phyloP scores from a whole-genome alignment of 805 yeast genomes.

The Yarrowia yakushimensis region DNA sequence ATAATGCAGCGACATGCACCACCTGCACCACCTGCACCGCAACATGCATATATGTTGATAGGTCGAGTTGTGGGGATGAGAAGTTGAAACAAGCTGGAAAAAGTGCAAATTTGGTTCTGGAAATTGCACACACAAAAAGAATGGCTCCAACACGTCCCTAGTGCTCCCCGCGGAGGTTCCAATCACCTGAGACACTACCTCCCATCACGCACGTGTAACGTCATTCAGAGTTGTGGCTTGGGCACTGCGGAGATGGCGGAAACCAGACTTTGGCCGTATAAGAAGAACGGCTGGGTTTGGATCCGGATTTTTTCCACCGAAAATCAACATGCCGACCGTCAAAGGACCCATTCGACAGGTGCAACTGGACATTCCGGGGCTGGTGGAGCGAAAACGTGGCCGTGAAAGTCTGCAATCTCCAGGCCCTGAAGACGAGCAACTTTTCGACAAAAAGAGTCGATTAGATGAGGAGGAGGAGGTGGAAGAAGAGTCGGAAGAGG shows the following conservation, averaged over 20 bases:
- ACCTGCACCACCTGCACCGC: no score
- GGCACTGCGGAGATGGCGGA: conserved; percentile 23
- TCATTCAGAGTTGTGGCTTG: conserved; percentile 22
- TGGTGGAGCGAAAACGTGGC: not conserved
- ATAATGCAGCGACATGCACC: conserved; percentile 1
- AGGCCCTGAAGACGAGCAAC: not conserved
- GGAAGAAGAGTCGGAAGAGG: not conserved
- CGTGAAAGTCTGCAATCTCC: not conserved
- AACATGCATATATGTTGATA: not conserved
- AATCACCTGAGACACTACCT: no score
- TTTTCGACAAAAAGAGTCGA: not conserved
- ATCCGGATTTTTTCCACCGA: not conserved
- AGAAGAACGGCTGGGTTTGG: not conserved
- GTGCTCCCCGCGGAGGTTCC: no score
- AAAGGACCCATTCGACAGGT: not conserved
- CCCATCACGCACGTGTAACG: not conserved
- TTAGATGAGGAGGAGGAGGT: not conserved
- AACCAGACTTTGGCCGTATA: not conserved
- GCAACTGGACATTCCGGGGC: not conserved
- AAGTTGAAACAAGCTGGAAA: no score
- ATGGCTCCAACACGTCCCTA: no score
- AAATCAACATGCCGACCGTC: not conserved
- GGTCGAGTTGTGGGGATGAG: no score
- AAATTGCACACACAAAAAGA: no score
- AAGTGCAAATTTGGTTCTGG: no score